phyloP scores from a whole-genome alignment of 495 filamentous ascomycete genomes.

The Penicillium goetzii region DNA sequence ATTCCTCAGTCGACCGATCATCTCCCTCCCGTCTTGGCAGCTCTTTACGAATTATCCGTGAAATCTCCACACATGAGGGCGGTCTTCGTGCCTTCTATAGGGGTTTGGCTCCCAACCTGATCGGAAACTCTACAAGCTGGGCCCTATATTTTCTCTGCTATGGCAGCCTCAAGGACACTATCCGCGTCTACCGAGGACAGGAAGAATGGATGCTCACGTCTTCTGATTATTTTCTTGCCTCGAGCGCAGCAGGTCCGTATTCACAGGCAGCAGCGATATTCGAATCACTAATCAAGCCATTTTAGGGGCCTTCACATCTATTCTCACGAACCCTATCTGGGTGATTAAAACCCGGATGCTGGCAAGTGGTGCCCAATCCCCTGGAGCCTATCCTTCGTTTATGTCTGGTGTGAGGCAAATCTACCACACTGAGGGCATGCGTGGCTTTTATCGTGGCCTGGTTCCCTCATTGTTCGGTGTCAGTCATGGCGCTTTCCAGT shows the following conservation, averaged over 20 bases:
- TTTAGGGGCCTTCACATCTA: constrained; percentile 66
- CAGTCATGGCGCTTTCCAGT: constrained; percentile 91
- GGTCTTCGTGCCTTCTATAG: constrained; percentile 76
- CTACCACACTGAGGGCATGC: constrained; percentile 66
- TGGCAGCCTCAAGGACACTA: constrained; percentile 56
- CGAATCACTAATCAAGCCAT: background rate
- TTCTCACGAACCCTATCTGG: constrained; percentile 96
- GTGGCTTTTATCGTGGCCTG: constrained; percentile 83
- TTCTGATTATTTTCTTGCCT: constrained; percentile 81
- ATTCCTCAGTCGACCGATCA: constrained; percentile 46
- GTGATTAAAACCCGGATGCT: constrained; percentile 99
- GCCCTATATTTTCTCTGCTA: constrained; percentile 86
- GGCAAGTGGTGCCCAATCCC: constrained; percentile 69
- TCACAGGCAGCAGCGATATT: background rate
- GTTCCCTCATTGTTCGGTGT: constrained; percentile 87
- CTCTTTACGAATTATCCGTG: constrained; percentile 58
- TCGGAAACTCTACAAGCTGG: constrained; percentile 92
- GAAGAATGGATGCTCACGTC: constrained; percentile 54
- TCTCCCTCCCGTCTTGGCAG: constrained; percentile 50
- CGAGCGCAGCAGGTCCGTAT: constrained; percentile 67
- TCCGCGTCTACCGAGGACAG: constrained; percentile 32
- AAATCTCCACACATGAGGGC: constrained; percentile 61
- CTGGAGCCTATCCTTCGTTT: constrained; percentile 83
- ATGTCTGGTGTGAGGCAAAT: constrained; percentile 67
- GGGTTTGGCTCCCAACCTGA: constrained; percentile 83